Evolutionary conservation across 2,329 filamentous ascomycete species (phyloP), one percentile per base, ranked within the genome.

Genomic region (Verticillium longisporum): DNA sequence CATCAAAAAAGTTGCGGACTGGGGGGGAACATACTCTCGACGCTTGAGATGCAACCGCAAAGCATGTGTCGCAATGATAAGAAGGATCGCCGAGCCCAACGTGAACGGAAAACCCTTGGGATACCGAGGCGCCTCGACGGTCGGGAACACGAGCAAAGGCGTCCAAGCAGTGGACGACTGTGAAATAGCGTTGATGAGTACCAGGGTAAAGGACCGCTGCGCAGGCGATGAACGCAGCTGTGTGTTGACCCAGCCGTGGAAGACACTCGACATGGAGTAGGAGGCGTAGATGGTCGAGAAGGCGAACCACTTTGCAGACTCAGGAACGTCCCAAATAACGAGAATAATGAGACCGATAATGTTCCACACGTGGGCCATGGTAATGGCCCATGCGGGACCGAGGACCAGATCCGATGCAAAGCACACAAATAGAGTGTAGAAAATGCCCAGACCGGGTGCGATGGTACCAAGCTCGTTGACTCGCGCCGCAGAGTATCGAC

Each of bases 121-220:
- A 57, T 73, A 81, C 1, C 72, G 64, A 1, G 78, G 78, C 0
- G 72, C 73, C 61, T 81, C 77, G 3, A 77, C 73, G 0, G 78
- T 80, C 0, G 72, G 73, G 64, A 83, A 86, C 0, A 79, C 77
- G 13, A 86, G 66, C 2, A 85, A 65, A 3, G 78, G 79, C 2
- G 80, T 84, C 83, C 83, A 86, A 0, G 80, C 82, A 0, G 80
- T 85, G 0, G 80, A 81, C 0, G 78, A 83, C 67, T 83, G 82
- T 0, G 81, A 75, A n/a, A 85, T 71, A 0, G 76, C 73, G 56
- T 82, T 86, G 63, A 83, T 79, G 26, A 82, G 67, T 4, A 84
- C 77, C 6, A 85, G 67, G 0, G 76, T 78, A 57, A 84, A 76
- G 0, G 80, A 74, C 6, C 83, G 70, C 61, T 84, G 77, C 0